These are phyloP conservation scores for Colletotrichum sp. DNA, from an alignment of 2,329 filamentous ascomycete genomes.

Conservation along the genomic window DNA sequence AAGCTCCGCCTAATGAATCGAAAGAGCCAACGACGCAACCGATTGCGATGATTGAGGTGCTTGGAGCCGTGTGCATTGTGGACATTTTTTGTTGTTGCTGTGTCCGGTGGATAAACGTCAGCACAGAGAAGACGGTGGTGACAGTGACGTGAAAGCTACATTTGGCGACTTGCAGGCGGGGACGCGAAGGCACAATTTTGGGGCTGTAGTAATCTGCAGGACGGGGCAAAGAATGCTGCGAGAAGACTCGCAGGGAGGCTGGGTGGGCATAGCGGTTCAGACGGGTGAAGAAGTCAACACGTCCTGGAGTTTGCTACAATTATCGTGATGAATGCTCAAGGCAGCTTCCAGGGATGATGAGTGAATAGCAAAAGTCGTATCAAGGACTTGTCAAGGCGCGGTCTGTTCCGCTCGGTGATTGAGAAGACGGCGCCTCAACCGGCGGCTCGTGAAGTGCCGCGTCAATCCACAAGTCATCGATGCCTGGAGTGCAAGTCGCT, in stretches of 20 bases:
- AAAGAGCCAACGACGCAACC: no score
- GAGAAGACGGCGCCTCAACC: background rate
- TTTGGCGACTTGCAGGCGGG: background rate
- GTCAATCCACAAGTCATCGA: no score
- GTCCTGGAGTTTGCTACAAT: background rate
- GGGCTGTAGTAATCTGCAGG: background rate
- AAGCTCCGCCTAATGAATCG: no score
- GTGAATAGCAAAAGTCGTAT: background rate
- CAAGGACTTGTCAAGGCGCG: background rate
- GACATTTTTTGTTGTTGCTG: no score
- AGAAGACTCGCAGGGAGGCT: background rate
- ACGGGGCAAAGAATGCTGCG: background rate
- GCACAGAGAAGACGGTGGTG: no score
- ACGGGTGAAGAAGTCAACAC: background rate
- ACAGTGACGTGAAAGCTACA: no score
- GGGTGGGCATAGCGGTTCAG: background rate
- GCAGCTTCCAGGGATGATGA: background rate
- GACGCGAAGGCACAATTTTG: background rate
- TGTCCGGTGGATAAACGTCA: no score
- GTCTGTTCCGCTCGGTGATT: background rate
- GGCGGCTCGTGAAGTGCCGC: no score
- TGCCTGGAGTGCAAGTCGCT: background rate
- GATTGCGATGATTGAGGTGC: no score
- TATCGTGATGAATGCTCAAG: background rate
- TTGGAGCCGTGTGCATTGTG: no score